Percentiles rank a stretch among this genome's conserved stretches.
Evolutionary conservation across 108 stramenopile species (phyloP).

Genomic region (Epithemia pelagica): DNA sequence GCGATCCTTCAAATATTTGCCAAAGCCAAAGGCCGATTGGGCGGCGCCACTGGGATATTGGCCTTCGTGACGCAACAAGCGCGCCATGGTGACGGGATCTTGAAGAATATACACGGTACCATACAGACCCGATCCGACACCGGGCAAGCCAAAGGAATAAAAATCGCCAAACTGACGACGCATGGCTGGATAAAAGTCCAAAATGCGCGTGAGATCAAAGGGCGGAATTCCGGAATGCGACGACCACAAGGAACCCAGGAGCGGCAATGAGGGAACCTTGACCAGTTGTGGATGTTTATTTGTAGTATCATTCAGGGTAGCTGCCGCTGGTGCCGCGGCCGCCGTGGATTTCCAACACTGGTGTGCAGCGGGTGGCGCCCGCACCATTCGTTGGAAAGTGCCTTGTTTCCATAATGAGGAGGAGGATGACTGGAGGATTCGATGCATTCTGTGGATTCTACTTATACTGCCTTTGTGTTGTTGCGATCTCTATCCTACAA

Average conservation of each 20-base stretch:
- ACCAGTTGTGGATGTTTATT: slow-evolving; percentile 1
- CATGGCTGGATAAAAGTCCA: slow-evolving; percentile 13
- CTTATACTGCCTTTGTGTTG: too few species aligned
- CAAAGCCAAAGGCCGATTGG: neutral
- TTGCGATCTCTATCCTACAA: too few species aligned
- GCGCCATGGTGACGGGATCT: slow-evolving; percentile 25
- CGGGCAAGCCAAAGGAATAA: slow-evolving; percentile 21
- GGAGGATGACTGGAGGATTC: too few species aligned
- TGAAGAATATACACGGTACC: slow-evolving; percentile 15
- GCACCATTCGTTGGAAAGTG: too few species aligned
- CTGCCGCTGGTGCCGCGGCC: too few species aligned
- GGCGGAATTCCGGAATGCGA: neutral
- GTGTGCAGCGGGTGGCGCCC: too few species aligned
- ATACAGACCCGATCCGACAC: slow-evolving; percentile 15
- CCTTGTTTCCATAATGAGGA: too few species aligned
- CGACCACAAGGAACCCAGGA: slow-evolving; percentile 11
- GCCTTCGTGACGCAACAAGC: slow-evolving; percentile 22
- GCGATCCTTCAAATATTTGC: neutral
- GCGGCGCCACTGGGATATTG: slow-evolving; percentile 1
- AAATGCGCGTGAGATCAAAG: neutral
- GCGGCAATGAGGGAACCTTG: slow-evolving; percentile 19
- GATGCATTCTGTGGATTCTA: too few species aligned
- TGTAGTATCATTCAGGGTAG: neutral
- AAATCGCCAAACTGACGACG: slow-evolving; percentile 20
- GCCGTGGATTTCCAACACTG: too few species aligned